phyloP scores from a whole-genome alignment of 257 asterid genomes.

The Catharanthus roseus region DNA sequence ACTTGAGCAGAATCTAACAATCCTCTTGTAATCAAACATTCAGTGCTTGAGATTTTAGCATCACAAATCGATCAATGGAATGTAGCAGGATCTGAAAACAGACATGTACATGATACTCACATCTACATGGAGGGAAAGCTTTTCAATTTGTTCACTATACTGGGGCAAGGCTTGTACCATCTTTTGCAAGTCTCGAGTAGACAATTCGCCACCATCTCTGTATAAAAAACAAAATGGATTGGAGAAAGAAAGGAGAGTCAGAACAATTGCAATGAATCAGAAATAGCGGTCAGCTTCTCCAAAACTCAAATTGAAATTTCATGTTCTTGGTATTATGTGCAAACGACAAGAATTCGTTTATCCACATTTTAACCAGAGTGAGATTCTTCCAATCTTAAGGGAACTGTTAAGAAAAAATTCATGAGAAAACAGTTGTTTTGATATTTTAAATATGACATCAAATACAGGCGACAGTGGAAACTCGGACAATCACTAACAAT shows the following conservation, averaged over 20 bases:
- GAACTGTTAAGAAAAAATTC: background rate
- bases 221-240: slow-evolving; percentile 21
- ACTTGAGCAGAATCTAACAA: background rate
- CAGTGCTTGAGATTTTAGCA: slow-evolving; percentile 13
- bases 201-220: slow-evolving; percentile 77
- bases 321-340: background rate
- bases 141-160: slow-evolving; percentile 97
- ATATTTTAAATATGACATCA: too few relatives aligned
- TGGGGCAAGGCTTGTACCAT: slow-evolving; percentile 99
- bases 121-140: slow-evolving; percentile 99
- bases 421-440: too few relatives aligned
- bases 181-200: slow-evolving; percentile 96
- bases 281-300: background rate
- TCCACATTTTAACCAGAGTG: background rate
- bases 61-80: slow-evolving; percentile 11
- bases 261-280: background rate
- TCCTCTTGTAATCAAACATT: background rate
- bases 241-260: slow-evolving; percentile 1
- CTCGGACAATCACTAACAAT: background rate
- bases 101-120: slow-evolving; percentile 54
- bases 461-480: background rate
- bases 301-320: background rate
- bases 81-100: background rate
- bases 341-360: background rate
- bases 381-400: background rate